Evolutionary conservation across 495 filamentous ascomycete genomes (phyloP).

Genomic region (Aspergillus egyptiacus): DNA sequence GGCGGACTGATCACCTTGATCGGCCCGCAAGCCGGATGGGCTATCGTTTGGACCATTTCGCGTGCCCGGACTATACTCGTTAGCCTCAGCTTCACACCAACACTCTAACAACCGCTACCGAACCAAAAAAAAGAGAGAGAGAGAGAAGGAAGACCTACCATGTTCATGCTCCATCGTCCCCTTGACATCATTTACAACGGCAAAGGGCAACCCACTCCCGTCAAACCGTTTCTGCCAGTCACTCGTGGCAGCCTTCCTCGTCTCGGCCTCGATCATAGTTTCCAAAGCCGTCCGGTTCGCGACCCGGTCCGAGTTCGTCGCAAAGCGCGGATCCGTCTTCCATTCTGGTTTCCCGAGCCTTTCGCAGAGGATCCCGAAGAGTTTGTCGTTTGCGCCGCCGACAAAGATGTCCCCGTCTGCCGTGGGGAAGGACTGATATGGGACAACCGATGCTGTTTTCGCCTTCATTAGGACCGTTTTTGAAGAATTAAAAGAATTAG

Average conservation of each 20-base stretch:
- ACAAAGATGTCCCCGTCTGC: constrained; percentile 84
- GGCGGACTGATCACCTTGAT: constrained; percentile 90
- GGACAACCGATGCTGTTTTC: constrained; percentile 81
- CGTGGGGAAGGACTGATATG: constrained; percentile 87
- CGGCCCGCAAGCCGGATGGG: constrained; percentile 74
- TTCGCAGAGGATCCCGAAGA: constrained; percentile 86
- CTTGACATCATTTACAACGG: constrained; percentile 88
- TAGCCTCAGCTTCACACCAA: background rate
- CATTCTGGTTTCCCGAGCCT: constrained; percentile 70
- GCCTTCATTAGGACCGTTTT: constrained; percentile 14
- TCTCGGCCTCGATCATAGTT: constrained; percentile 65
- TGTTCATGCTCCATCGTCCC: constrained; percentile 79
- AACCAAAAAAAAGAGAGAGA: background rate
- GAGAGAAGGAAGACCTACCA: constrained; percentile 34
- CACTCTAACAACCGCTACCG: background rate
- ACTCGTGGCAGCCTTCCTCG: constrained; percentile 67
- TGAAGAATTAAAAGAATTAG: no score
- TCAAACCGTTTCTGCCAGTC: constrained; percentile 91
- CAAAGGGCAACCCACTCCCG: constrained; percentile 88
- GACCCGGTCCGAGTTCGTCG: constrained; percentile 74
- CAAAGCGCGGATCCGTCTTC: constrained; percentile 67
- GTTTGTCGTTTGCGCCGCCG: constrained; percentile 86
- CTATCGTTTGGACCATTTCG: constrained; percentile 80
- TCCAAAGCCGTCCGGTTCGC: constrained; percentile 71
- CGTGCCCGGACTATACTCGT: constrained; percentile 59